Evolutionary conservation across 192 early-diverging fungal genomes (phyloP).

Genomic region (Linderina pennispora): DNA sequence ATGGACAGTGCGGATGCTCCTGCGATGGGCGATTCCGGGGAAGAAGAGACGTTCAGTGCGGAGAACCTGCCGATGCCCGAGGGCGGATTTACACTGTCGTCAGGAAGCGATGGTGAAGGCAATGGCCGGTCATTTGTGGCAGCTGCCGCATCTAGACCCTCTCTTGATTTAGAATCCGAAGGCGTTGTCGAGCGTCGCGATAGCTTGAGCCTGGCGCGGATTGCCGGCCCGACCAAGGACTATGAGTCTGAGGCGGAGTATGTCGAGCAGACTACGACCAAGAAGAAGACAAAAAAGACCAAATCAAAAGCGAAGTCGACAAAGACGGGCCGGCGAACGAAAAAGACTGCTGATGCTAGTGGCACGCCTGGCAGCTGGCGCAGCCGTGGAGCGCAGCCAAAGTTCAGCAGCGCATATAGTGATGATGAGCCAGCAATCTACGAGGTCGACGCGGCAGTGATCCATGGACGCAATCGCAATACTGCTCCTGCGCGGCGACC

Average conservation of each 20-base stretch:
- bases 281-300: neutral
- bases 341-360: constrained; percentile 3
- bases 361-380: constrained; percentile 4
- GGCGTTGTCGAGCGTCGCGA: no score
- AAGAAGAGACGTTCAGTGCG: constrained; percentile 6
- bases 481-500: neutral
- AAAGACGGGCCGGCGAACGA: constrained; percentile 7
- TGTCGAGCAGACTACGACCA: neutral
- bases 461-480: constrained; percentile 8
- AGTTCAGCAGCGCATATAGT: neutral
- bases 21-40: neutral
- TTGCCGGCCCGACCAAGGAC: no score
- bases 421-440: constrained; percentile 8
- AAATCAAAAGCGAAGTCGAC: constrained; percentile 2
- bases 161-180: no score
- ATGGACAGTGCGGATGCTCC: constrained; percentile 9
- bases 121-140: constrained; percentile 7
- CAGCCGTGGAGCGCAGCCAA: constrained; percentile 3
- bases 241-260: no score
- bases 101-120: constrained; percentile 7
- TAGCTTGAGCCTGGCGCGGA: no score
- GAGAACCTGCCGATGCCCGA: neutral
- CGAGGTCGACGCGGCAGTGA: constrained; percentile 19
- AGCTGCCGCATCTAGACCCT: no score
- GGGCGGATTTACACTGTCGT: neutral